A percentile compares a stretch with the other conserved stretches of the same genome.
Evolutionary conservation across 306 rosid genomes (phyloP).

Genomic region (Vachellia pachyceras): DNA sequence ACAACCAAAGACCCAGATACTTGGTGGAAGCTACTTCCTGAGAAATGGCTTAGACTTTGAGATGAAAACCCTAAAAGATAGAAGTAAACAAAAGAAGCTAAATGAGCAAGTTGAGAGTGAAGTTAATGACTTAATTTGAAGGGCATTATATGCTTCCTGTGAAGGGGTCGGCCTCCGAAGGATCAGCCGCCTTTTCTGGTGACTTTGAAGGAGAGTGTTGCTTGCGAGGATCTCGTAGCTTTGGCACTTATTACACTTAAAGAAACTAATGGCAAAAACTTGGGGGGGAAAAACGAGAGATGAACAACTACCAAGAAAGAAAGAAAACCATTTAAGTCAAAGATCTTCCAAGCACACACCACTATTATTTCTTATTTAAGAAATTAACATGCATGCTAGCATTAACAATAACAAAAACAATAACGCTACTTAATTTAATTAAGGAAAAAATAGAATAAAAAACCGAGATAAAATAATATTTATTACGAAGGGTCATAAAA

Average conservation of each 20-base stretch:
- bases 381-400: not conserved
- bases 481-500: no score
- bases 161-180: constrained; percentile 88
- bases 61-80: constrained; percentile 41
- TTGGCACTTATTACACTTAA: constrained; percentile 27
- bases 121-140: constrained; percentile 54
- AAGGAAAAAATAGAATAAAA: no score
- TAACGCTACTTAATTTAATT: no score
- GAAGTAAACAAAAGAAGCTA: constrained; percentile 20
- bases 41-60: constrained; percentile 4
- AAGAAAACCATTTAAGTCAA: constrained; percentile 52
- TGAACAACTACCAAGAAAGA: constrained; percentile 60
- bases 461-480: no score
- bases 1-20: not conserved
- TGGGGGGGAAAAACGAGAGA: no score
- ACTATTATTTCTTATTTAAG: constrained; percentile 17
- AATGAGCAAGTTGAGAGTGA: constrained; percentile 46
- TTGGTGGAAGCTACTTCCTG: not conserved
- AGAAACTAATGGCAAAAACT: constrained; percentile 45
- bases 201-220: constrained; percentile 59
- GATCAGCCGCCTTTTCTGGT: constrained; percentile 94
- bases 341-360: constrained; percentile 13
- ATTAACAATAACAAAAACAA: no score
- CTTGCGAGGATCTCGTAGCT: constrained; percentile 52
- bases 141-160: constrained; percentile 79